These are phyloP conservation scores for Juncus inflexus DNA, from an alignment of 176 grass and related monocot species.

Conservation along the genomic window DNA sequence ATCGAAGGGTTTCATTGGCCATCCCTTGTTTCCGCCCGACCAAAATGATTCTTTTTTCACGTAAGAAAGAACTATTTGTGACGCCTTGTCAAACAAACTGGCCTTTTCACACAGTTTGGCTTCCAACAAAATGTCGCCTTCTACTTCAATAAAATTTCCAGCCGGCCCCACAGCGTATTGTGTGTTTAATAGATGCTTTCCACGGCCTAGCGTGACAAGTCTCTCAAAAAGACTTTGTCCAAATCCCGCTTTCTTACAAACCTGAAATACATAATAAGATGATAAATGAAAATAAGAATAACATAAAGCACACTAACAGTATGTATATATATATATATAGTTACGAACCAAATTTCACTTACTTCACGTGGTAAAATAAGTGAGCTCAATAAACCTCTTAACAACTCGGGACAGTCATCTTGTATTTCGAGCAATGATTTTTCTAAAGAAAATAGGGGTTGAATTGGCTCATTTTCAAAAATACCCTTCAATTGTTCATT, in stretches of 20 bases:
- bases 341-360: constrained; percentile 33
- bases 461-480: constrained; percentile 21
- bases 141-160: too few species aligned
- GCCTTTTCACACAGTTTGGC: too few species aligned
- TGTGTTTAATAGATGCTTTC: constrained; percentile 64
- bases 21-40: too few species aligned
- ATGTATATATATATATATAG: constrained; percentile 14
- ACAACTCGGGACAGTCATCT: constrained; percentile 31
- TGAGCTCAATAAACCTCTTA: constrained; percentile 33
- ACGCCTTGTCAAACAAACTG: too few species aligned
- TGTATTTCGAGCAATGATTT: constrained; percentile 33
- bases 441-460: constrained; percentile 14
- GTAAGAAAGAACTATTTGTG: too few species aligned
- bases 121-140: too few species aligned
- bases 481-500: constrained; percentile 31
- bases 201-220: constrained; percentile 35
- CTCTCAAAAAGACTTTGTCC: constrained; percentile 67
- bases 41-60: too few species aligned
- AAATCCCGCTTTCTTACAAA: constrained; percentile 60
- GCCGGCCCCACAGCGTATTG: constrained; percentile 61
- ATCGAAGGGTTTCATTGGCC: too few species aligned
- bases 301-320: too few species aligned
- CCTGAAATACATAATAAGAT: constrained; percentile 24
- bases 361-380: constrained; percentile 30
- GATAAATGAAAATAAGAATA: too few species aligned